Base-by-base conservation (phyloP, 306 rosid genomes). In the Cicer chorassanicum region DNA sequence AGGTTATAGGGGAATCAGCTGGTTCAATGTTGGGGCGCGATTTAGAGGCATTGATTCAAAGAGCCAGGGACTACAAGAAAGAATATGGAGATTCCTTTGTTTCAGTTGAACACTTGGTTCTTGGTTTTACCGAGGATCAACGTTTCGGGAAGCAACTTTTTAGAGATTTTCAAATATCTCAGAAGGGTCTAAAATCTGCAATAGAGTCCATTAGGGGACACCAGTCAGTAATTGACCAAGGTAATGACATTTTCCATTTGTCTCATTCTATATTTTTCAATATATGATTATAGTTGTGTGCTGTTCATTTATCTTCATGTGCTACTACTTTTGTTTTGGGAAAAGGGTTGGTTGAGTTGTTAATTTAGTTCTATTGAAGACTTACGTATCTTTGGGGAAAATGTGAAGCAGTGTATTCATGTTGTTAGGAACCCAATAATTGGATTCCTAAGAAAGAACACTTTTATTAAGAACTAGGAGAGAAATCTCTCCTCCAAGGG, bases 31-130 rank as follows among this genome's bases (percentile, higher is more conserved):
- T 94, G 80, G 99, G 99, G 68, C 97, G 96, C 14, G 97, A 92
- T 80, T 89, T 94, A 88, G 99, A 94, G 84, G 95, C 87, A 70
- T 72, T 94, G 85, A 73, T 94, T 86, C 93, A 88, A 77, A 92
- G 96, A 86, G 92, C 97, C 43, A 90, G 97, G 80, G 97, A 90
- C 53, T 82, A 73, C 82, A 90, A 88, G 81, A 90, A 89, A 80
- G 91, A 92, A 54, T 92, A 87, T 73, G 99, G 93, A 72, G 99
- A 94, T 72, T 94, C 99, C 13, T 94, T 88, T 85, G 93, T 94
- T 76, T 94, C 99, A 39, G 99, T 94, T 60, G 99, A 94, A 82
- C 99, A 94, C 78, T 81, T 94, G 89, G 96, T 92, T 88, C 97
- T 94, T 65, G 95, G 95, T 78, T 94, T 88, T 44, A 4, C 64